Evolutionary conservation across 805 yeast species (phyloP).

Genomic region (Candida krabiensis): DNA sequence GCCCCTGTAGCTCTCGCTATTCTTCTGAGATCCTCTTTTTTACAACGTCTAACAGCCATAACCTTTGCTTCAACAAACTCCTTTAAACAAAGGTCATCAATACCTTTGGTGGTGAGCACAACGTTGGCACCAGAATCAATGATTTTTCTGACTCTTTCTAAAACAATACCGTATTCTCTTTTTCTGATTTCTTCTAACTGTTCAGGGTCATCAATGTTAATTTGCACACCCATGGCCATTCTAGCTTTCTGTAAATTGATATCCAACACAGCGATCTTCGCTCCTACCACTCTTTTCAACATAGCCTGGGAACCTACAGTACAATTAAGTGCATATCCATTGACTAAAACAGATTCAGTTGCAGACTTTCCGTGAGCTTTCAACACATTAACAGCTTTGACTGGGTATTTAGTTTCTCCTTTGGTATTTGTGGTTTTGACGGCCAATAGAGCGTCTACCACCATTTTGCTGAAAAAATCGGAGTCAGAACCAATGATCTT

Average conservation of each 20-base stretch:
- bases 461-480: slow-evolving; percentile 85
- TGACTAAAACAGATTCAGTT: slow-evolving; percentile 77
- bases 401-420: slow-evolving; percentile 91
- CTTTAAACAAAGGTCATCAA: slow-evolving; percentile 88
- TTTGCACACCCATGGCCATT: slow-evolving; percentile 98
- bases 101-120: slow-evolving; percentile 89
- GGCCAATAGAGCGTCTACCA: slow-evolving; percentile 92
- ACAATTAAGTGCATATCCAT: slow-evolving; percentile 96
- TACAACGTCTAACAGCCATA: slow-evolving; percentile 96
- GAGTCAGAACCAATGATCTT: slow-evolving; percentile 94
- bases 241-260: slow-evolving; percentile 92
- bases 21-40: slow-evolving; percentile 93
- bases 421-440: slow-evolving; percentile 87
- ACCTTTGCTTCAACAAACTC: slow-evolving; percentile 89
- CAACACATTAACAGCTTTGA: slow-evolving; percentile 92
- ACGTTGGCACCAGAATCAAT: slow-evolving; percentile 90
- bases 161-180: slow-evolving; percentile 81
- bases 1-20: slow-evolving; percentile 99
- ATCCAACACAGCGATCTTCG: slow-evolving; percentile 86
- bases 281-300: slow-evolving; percentile 67
- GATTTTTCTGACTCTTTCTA: slow-evolving; percentile 80
- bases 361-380: slow-evolving; percentile 97
- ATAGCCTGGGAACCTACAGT: slow-evolving; percentile 97
- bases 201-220: slow-evolving; percentile 96
- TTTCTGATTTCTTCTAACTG: slow-evolving; percentile 83